phyloP scores from a whole-genome alignment of 2,329 filamentous ascomycete species.

The Coniochaeta pulveracea region DNA sequence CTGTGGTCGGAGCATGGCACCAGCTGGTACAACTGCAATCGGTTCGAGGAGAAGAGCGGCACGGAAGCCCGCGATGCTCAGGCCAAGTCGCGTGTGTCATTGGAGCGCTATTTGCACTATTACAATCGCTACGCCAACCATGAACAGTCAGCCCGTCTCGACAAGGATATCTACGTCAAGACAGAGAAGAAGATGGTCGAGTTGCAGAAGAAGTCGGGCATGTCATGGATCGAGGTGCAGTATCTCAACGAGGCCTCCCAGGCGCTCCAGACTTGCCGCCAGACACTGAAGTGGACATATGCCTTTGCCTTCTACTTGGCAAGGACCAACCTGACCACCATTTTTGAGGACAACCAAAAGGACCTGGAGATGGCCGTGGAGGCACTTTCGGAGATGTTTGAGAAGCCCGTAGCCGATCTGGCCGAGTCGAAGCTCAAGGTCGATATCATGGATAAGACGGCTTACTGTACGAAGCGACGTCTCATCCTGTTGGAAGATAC shows the following conservation, averaged over 20 bases:
- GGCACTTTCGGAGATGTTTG: slow-evolving; percentile 96
- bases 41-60: slow-evolving; percentile 93
- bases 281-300: slow-evolving; percentile 98
- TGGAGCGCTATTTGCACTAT: slow-evolving; percentile 96
- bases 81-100: slow-evolving; percentile 75
- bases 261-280: slow-evolving; percentile 89
- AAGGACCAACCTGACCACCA: slow-evolving; percentile 88
- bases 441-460: slow-evolving; percentile 96
- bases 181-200: slow-evolving; percentile 99
- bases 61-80: slow-evolving; percentile 84
- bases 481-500: slow-evolving; percentile 87
- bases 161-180: slow-evolving; percentile 91
- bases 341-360: slow-evolving; percentile 98
- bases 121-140: slow-evolving; percentile 99
- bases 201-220: slow-evolving; percentile 81
- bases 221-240: slow-evolving; percentile 99
- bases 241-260: slow-evolving; percentile 91
- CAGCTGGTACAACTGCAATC: slow-evolving; percentile 98
- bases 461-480: slow-evolving; percentile 88
- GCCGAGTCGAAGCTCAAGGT: slow-evolving; percentile 84
- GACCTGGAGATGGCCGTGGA: slow-evolving; percentile 96
- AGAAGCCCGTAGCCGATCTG: slow-evolving; percentile 85
- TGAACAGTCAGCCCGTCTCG: slow-evolving; percentile 91
- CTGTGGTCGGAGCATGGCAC: slow-evolving; percentile 97
- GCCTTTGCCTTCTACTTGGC: slow-evolving; percentile 97